phyloP scores from a whole-genome alignment of 768 basidiomycete genomes.

The Mrakia gelida region DNA sequence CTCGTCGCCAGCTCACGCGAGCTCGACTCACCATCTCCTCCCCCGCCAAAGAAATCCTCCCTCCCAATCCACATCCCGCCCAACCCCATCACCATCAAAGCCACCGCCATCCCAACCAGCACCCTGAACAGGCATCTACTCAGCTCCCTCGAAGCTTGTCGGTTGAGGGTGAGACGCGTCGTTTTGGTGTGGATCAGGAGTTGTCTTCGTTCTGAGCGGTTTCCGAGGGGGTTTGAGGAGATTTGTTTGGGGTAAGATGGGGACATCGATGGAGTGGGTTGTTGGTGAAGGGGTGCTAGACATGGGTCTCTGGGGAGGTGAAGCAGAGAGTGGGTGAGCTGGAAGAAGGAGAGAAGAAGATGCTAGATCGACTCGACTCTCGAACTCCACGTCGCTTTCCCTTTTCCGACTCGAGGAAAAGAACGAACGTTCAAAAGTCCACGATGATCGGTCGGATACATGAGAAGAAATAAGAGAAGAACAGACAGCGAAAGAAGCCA shows the following conservation, averaged over 20 bases:
- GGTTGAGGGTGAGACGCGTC: not conserved
- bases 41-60: not conserved
- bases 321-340: not conserved
- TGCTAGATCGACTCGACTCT: not conserved
- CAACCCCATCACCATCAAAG: not conserved
- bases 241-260: not conserved
- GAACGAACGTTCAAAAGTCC: not conserved
- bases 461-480: not conserved
- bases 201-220: not conserved
- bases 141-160: not conserved
- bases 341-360: conserved; percentile 2
- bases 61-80: too few relatives aligned
- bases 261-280: not conserved
- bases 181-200: not conserved
- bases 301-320: too few relatives aligned
- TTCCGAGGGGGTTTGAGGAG: not conserved
- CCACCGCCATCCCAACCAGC: not conserved
- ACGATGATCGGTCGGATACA: not conserved
- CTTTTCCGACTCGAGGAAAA: not conserved
- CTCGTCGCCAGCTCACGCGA: not conserved
- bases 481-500: not conserved
- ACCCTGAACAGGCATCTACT: not conserved
- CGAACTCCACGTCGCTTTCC: not conserved
- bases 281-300: too few relatives aligned
- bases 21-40: not conserved